Evolutionary conservation across 2,329 filamentous ascomycete species (phyloP).

Genomic region (Dothistroma pini): DNA sequence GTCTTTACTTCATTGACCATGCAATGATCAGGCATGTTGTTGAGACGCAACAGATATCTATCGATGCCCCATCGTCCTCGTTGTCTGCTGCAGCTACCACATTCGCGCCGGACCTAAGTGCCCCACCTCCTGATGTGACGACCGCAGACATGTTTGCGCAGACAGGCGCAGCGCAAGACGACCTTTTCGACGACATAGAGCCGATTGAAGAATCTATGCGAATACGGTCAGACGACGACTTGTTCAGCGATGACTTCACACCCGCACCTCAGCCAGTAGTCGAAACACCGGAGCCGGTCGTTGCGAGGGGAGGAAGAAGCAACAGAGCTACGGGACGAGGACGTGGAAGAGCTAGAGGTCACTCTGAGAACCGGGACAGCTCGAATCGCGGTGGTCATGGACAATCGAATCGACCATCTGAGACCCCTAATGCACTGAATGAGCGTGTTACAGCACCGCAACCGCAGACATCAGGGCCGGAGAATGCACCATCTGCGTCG

Average conservation of each 20-base stretch:
- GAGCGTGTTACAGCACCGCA: slow-evolving; percentile 5
- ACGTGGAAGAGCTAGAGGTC: slow-evolving; percentile 24
- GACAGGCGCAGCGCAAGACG: slow-evolving; percentile 33
- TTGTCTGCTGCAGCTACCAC: slow-evolving; percentile 13
- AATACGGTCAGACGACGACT: slow-evolving; percentile 48
- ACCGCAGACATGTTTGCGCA: slow-evolving; percentile 33
- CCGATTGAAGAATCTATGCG: slow-evolving; percentile 46
- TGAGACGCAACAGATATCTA: neutral
- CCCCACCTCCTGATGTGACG: slow-evolving; percentile 23
- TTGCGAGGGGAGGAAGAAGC: slow-evolving; percentile 19
- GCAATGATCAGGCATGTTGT: too few relatives aligned
- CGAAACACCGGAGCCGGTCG: slow-evolving; percentile 15
- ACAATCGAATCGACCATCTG: neutral
- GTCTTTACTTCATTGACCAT: neutral
- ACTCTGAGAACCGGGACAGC: slow-evolving; percentile 13
- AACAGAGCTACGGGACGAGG: slow-evolving; percentile 18
- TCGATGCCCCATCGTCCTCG: slow-evolving; percentile 1
- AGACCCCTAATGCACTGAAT: neutral
- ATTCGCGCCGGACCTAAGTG: slow-evolving; percentile 10
- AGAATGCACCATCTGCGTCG: slow-evolving; percentile 25
- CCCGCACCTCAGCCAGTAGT: slow-evolving; percentile 44
- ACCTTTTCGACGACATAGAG: slow-evolving; percentile 35
- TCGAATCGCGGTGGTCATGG: slow-evolving; percentile 3
- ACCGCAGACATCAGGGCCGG: slow-evolving; percentile 17
- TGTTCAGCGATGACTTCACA: slow-evolving; percentile 51